phyloP scores from a whole-genome alignment of 2,329 filamentous ascomycete species.

The Tolypocladium ovalisporum region DNA sequence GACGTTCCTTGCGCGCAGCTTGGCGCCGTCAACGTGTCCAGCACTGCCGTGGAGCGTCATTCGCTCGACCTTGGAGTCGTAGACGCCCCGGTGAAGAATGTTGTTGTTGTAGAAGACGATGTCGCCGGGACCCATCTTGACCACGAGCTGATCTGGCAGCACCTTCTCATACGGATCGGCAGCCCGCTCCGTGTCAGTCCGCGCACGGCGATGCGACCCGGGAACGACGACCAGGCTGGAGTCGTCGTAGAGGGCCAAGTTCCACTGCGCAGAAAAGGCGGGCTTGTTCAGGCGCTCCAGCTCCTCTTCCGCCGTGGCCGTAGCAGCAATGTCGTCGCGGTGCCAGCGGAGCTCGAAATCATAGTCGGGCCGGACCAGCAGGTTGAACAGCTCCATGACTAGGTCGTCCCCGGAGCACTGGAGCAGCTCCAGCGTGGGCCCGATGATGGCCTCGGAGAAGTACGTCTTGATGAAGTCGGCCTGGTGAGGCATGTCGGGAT shows the following conservation, averaged over 20 bases:
- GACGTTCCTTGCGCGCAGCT: slow-evolving; percentile 56
- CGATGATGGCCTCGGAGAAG: slow-evolving; percentile 56
- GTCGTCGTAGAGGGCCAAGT: slow-evolving; percentile 70
- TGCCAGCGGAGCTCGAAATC: slow-evolving; percentile 78
- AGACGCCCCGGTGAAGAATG: slow-evolving; percentile 66
- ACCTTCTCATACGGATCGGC: slow-evolving; percentile 53
- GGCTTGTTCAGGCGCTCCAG: slow-evolving; percentile 44
- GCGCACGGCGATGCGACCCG: slow-evolving; percentile 59
- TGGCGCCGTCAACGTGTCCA: slow-evolving; percentile 45
- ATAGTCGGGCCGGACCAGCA: slow-evolving; percentile 62
- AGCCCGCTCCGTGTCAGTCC: slow-evolving; percentile 57
- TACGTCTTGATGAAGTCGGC: slow-evolving; percentile 57
- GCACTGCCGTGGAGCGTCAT: slow-evolving; percentile 66
- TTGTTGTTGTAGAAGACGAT: slow-evolving; percentile 87
- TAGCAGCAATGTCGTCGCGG: slow-evolving; percentile 67
- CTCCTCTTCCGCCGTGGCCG: slow-evolving; percentile 57
- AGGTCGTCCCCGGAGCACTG: slow-evolving; percentile 46
- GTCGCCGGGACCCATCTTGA: slow-evolving; percentile 62
- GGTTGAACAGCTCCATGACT: slow-evolving; percentile 84
- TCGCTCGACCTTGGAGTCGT: slow-evolving; percentile 46
- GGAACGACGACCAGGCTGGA: slow-evolving; percentile 65
- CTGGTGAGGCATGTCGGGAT: slow-evolving; percentile 56
- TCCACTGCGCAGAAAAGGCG: slow-evolving; percentile 76
- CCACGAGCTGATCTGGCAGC: slow-evolving; percentile 54
- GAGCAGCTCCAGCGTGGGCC: slow-evolving; percentile 54